phyloP scores from a whole-genome alignment of 192 early-diverging fungal genomes.

The Nowakowskiella sp. region DNA sequence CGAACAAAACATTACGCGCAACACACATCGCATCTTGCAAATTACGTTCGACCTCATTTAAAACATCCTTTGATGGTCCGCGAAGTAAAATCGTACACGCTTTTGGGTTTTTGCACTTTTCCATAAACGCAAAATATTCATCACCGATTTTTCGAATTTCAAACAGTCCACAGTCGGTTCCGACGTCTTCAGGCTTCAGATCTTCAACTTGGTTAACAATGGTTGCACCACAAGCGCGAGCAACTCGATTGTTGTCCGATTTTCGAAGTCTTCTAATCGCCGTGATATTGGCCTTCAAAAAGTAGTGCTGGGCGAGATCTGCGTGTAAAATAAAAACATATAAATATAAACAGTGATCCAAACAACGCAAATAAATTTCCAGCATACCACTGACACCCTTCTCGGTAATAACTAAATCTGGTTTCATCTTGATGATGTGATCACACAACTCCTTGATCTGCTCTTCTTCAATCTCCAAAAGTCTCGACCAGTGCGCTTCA shows the following conservation, averaged over 20 bases:
- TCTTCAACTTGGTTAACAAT: constrained; percentile 97
- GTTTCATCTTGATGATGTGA: constrained; percentile 90
- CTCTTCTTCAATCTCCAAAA: constrained; percentile 98
- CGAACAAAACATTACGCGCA: constrained; percentile 96
- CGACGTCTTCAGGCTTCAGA: constrained; percentile 92
- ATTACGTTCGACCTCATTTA: constrained; percentile 98
- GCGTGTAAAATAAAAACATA: background rate
- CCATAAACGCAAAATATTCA: constrained; percentile 97
- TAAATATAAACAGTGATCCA: background rate
- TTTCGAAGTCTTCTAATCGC: constrained; percentile 96
- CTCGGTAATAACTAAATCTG: constrained; percentile 96
- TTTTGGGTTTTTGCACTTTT: constrained; percentile 91
- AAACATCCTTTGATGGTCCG: constrained; percentile 94
- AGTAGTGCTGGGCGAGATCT: constrained; percentile 97
- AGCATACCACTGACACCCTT: constrained; percentile 87
- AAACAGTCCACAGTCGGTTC: constrained; percentile 89
- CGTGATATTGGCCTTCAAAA: constrained; percentile 96
- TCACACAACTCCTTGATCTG: constrained; percentile 96
- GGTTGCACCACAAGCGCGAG: constrained; percentile 92
- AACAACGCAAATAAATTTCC: background rate
- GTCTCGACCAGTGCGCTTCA: constrained; percentile 92
- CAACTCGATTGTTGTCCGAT: constrained; percentile 98
- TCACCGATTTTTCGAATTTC: constrained; percentile 96
- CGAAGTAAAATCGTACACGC: constrained; percentile 96
- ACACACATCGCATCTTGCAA: constrained; percentile 98